These are phyloP conservation scores for Circinella minor DNA, from an alignment of 371 early-diverging fungal genomes.

Conservation along the genomic window DNA sequence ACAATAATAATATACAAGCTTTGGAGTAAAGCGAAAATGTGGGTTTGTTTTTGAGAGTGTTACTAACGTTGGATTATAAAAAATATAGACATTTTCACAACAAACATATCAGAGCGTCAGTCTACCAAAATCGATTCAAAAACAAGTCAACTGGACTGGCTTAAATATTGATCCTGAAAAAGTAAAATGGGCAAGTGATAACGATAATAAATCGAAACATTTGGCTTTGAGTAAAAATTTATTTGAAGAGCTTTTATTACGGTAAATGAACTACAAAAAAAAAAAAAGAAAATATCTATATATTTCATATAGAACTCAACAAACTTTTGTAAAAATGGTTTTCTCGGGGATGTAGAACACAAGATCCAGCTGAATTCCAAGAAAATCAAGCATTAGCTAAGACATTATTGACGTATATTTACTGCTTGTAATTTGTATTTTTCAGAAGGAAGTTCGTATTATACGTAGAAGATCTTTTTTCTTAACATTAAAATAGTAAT, in stretches of 20 bases:
- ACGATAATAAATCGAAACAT: background rate
- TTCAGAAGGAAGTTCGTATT: too few species aligned
- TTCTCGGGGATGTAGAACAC: background rate
- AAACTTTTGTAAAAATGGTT: too few species aligned
- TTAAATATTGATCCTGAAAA: background rate
- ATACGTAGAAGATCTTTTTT: too few species aligned
- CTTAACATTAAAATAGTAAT: too few species aligned
- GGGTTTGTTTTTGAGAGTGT: background rate
- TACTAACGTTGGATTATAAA: background rate
- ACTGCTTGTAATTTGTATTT: background rate
- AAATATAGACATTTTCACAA: background rate
- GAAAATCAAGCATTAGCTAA: conserved; percentile 10
- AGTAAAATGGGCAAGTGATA: background rate
- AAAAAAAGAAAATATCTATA: too few species aligned
- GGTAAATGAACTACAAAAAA: background rate
- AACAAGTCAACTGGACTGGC: background rate
- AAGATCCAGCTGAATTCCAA: background rate
- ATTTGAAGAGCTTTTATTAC: background rate
- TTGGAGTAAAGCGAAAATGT: too few species aligned
- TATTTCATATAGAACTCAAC: too few species aligned
- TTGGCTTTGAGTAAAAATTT: background rate
- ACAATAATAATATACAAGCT: background rate
- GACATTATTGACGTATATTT: background rate
- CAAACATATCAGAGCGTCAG: background rate
- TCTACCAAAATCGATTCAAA: background rate